Conservation (phyloP, 2,329 filamentous ascomycete genomes). For the Remersonia thermophila region DNA sequence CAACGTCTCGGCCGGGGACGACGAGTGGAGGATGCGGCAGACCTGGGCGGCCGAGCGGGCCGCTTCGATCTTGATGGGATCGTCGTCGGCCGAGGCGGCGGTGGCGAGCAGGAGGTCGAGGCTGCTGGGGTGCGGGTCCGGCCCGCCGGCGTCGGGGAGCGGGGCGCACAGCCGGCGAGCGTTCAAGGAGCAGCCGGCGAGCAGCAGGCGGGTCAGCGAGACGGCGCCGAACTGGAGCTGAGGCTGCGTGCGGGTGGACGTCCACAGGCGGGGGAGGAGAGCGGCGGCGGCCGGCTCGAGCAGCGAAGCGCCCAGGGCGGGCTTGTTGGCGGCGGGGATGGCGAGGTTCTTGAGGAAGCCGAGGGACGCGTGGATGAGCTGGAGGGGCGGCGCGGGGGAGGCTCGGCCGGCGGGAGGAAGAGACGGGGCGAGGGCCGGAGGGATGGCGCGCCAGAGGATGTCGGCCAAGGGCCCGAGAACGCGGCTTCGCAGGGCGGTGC, state of each 20-base stretch:
- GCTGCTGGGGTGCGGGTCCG: constrained; percentile 17
- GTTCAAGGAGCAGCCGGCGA: constrained; percentile 41
- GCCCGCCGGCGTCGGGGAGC: constrained; percentile 15
- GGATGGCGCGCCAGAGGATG: constrained; percentile 29
- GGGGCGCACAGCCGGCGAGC: constrained; percentile 36
- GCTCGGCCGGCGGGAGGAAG: constrained; percentile 24
- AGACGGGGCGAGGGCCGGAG: constrained; percentile 17
- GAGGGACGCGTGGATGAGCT: constrained; percentile 44
- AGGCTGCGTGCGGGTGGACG: constrained; percentile 33
- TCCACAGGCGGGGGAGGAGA: constrained; percentile 42
- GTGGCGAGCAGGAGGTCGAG: constrained; percentile 28
- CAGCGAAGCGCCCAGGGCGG: constrained; percentile 33
- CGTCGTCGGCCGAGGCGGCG: constrained; percentile 32
- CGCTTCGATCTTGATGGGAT: constrained; percentile 48
- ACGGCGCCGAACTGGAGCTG: constrained; percentile 50
- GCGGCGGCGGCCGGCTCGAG: constrained; percentile 23
- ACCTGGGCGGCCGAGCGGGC: constrained; percentile 40
- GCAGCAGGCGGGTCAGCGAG: constrained; percentile 43
- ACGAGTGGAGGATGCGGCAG: constrained; percentile 42
- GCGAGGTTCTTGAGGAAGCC: constrained; percentile 54
- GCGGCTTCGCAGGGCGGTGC: constrained; percentile 28
- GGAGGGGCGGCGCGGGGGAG: constrained; percentile 17
- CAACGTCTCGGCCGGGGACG: constrained; percentile 1
- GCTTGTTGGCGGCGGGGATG: constrained; percentile 44
- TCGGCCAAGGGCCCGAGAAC: constrained; percentile 32